phyloP scores from a whole-genome alignment of 2,329 filamentous ascomycete genomes.

The Fusarium tanahbumbuense region DNA sequence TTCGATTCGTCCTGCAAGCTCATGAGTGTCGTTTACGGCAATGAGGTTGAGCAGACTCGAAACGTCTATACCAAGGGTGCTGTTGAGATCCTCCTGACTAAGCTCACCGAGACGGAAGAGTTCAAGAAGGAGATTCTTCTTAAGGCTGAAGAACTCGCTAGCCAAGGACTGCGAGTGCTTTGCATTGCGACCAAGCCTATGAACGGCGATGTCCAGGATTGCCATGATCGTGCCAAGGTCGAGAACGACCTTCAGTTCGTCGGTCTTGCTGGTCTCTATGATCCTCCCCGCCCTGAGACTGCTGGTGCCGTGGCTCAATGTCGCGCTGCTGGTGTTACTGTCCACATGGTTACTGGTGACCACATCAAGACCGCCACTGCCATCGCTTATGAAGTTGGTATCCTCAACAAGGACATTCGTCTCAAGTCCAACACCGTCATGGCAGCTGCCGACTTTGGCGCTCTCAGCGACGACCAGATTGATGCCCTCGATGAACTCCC shows the following conservation, averaged over 20 bases:
- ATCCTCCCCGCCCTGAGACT: conserved; percentile 76
- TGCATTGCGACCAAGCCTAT: conserved; percentile 69
- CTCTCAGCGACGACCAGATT: conserved; percentile 70
- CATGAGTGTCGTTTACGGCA: conserved; percentile 76
- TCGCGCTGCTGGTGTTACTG: conserved; percentile 70
- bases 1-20: conserved; percentile 80
- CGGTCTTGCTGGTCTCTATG: conserved; percentile 78
- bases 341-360: conserved; percentile 78
- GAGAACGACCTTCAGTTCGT: conserved; percentile 71
- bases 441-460: conserved; percentile 72
- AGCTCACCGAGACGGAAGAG: conserved; percentile 60
- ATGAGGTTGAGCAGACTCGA: conserved; percentile 49
- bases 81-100: conserved; percentile 66
- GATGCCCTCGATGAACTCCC: conserved; percentile 71
- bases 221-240: conserved; percentile 63
- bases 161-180: conserved; percentile 75
- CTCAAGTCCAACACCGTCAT: conserved; percentile 63
- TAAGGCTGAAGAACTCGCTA: conserved; percentile 67
- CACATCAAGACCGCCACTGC: conserved; percentile 75
- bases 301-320: conserved; percentile 69
- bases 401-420: conserved; percentile 57
- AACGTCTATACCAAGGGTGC: conserved; percentile 69
- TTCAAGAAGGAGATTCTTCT: conserved; percentile 59
- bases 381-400: conserved; percentile 74
- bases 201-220: conserved; percentile 50